Conservation (phyloP, 2,329 filamentous ascomycete genomes). For the Sclerotinia borealis region DNA sequence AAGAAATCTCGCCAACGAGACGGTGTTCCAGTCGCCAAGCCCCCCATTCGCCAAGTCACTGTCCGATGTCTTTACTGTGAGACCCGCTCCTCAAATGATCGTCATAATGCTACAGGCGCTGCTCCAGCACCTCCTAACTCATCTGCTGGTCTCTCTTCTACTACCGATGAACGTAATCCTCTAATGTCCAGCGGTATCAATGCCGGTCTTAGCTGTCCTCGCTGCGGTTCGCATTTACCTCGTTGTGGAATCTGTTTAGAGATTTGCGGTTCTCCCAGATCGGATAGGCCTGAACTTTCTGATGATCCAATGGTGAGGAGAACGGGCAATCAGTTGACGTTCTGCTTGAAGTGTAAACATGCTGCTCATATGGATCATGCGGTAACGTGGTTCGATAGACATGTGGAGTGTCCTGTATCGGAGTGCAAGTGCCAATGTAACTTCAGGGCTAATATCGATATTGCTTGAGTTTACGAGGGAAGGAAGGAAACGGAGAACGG, state of each 20-base stretch:
- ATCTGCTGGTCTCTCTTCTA: constrained; percentile 18
- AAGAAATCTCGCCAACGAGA: constrained; percentile 58
- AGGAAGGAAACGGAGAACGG: no score
- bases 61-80: constrained; percentile 75
- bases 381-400: constrained; percentile 58
- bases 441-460: constrained; percentile 12
- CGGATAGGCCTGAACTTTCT: constrained; percentile 49
- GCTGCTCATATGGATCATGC: constrained; percentile 63
- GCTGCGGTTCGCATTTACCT: constrained; percentile 60
- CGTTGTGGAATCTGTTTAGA: constrained; percentile 64
- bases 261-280: constrained; percentile 58
- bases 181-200: constrained; percentile 51
- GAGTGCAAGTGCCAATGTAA: constrained; percentile 60
- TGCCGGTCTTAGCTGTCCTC: constrained; percentile 58
- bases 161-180: constrained; percentile 41
- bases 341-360: constrained; percentile 63
- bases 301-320: constrained; percentile 42
- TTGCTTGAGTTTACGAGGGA: neutral
- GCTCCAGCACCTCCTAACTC: constrained; percentile 9
- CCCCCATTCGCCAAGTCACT: constrained; percentile 62
- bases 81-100: constrained; percentile 45
- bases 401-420: constrained; percentile 61
- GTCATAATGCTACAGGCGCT: constrained; percentile 21
- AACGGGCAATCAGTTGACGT: constrained; percentile 56
- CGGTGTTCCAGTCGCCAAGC: constrained; percentile 56